Evolutionary conservation across 306 rosid genomes (phyloP).

Genomic region (Trichosanthes cucumerina): DNA sequence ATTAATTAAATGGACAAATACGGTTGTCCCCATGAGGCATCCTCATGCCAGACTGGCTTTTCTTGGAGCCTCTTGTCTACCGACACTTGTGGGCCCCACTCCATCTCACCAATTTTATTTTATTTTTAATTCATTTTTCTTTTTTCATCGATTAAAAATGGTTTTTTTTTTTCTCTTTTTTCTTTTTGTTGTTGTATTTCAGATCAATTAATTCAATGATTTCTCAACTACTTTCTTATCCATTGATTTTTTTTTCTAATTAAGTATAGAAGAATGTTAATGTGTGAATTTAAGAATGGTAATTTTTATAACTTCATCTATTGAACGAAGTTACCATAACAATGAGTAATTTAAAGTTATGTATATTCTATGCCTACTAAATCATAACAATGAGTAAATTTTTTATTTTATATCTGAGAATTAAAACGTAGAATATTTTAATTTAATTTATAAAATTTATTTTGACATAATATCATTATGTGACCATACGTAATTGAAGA

Average conservation of each 20-base stretch:
- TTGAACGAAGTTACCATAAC: too few species aligned
- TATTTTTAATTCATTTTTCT: not conserved
- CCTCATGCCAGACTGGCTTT: constrained; percentile 9
- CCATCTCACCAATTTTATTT: not conserved
- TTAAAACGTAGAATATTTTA: too few species aligned
- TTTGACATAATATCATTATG: too few species aligned
- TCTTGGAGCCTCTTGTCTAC: constrained; percentile 1
- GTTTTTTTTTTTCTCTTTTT: not conserved
- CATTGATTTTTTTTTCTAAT: not conserved
- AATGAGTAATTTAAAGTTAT: too few species aligned
- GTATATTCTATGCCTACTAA: too few species aligned
- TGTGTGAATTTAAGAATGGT: not conserved
- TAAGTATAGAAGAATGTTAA: not conserved
- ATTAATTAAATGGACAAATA: not conserved
- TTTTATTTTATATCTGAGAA: too few species aligned
- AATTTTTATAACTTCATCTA: too few species aligned
- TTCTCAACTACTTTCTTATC: not conserved
- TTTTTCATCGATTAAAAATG: not conserved
- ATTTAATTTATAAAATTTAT: too few species aligned
- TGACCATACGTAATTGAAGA: too few species aligned
- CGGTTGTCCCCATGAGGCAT: not conserved
- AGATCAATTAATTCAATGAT: not conserved
- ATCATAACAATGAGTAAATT: too few species aligned
- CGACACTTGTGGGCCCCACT: constrained; percentile 13
- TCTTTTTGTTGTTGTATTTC: not conserved